A percentile compares a stretch with the other conserved stretches of the same genome.
These are phyloP conservation scores for Trichosporon sp. DNA, from an alignment of 1,284 basidiomycete species.

Conservation along the genomic window DNA sequence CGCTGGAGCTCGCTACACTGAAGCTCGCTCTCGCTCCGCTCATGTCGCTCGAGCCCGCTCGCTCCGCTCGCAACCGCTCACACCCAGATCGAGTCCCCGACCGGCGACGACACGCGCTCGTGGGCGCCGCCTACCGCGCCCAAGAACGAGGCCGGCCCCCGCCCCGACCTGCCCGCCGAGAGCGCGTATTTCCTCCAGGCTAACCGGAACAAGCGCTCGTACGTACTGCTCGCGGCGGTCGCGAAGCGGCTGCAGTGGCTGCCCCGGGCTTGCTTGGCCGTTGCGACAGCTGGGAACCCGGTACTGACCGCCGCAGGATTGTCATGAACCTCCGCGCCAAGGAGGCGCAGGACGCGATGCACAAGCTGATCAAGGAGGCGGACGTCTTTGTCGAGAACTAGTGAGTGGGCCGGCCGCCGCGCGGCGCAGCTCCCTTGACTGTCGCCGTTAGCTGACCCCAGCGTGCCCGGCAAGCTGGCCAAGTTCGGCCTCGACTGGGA, in stretches of 20 bases:
- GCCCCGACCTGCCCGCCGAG: constrained; percentile 70
- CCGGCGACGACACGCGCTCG: constrained; percentile 85
- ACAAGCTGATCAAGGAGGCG: constrained; percentile 65
- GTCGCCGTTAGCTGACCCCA: constrained; percentile 10
- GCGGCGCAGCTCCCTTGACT: constrained; percentile 42
- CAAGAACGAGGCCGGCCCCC: constrained; percentile 51
- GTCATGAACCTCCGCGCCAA: constrained; percentile 80
- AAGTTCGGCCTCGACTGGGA: constrained; percentile 82
- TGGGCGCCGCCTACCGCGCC: constrained; percentile 78
- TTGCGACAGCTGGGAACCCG: neutral
- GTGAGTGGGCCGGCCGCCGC: too few relatives aligned
- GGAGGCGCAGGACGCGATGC: constrained; percentile 72
- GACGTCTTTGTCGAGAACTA: constrained; percentile 89
- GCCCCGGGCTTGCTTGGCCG: neutral
- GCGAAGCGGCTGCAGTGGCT: constrained; percentile 1
- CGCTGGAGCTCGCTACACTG: too few relatives aligned
- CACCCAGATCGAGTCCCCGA: constrained; percentile 71
- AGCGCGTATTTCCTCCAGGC: constrained; percentile 87
- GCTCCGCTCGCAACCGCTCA: too few relatives aligned
- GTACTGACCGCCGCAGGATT: constrained; percentile 49
- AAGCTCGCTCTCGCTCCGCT: too few relatives aligned
- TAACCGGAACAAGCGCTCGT: constrained; percentile 83
- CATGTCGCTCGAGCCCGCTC: too few relatives aligned
- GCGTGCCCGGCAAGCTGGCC: constrained; percentile 65
- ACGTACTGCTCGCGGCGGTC: constrained; percentile 13